These are phyloP conservation scores for Pythium phragmiticola DNA, from an alignment of 352 stramenopile species.

Conservation along the genomic window DNA sequence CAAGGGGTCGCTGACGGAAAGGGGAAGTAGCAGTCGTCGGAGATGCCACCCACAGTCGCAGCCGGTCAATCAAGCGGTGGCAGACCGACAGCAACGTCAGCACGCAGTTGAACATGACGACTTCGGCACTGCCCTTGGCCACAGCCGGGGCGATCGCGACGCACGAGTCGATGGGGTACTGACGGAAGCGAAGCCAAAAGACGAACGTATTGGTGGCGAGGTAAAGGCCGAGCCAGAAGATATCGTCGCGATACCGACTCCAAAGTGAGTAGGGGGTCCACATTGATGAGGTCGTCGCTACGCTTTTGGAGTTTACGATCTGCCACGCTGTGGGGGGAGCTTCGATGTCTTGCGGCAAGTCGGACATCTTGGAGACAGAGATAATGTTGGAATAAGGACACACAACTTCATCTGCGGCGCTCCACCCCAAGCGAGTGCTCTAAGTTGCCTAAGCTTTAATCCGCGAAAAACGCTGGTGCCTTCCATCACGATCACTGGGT, in stretches of 20 bases:
- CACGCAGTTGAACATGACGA: constrained; percentile 37
- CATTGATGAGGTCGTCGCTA: neutral
- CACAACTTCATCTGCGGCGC: neutral
- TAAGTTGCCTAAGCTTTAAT: neutral
- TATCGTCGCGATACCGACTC: constrained; percentile 20
- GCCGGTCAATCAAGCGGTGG: constrained; percentile 26
- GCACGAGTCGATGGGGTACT: constrained; percentile 31
- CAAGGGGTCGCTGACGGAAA: constrained; percentile 22
- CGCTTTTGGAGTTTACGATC: neutral
- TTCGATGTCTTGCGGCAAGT: neutral
- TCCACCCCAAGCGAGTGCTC: neutral
- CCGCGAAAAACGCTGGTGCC: neutral
- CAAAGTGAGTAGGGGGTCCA: constrained; percentile 13
- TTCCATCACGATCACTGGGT: neutral
- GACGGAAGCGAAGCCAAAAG: constrained; percentile 28
- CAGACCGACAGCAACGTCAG: constrained; percentile 38
- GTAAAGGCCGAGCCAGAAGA: constrained; percentile 34
- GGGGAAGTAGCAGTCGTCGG: neutral
- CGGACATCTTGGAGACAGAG: neutral
- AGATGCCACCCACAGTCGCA: constrained; percentile 16
- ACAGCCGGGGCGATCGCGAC: constrained; percentile 28
- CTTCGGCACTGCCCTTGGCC: constrained; percentile 45
- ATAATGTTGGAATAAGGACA: neutral
- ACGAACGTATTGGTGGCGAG: constrained; percentile 23
- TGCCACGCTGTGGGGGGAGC: neutral